A percentile compares a stretch with the other conserved stretches of the same genome.
Evolutionary conservation across 768 basidiomycete species (phyloP).

Genomic region (Daedaleopsis nitida): DNA sequence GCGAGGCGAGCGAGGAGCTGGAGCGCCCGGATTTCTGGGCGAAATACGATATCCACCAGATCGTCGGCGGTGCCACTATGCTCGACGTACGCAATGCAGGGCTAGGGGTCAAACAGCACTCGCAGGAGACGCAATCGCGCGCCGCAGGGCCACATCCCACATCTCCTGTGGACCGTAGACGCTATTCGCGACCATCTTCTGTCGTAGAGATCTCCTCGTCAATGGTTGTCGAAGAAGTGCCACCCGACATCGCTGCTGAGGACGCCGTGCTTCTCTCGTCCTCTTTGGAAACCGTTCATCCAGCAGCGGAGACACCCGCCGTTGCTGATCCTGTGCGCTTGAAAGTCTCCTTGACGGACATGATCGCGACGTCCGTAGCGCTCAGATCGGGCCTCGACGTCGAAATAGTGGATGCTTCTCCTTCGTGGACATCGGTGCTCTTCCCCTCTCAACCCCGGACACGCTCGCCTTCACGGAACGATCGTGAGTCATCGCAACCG

Average conservation of each 20-base stretch:
- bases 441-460: slow-evolving; percentile 35
- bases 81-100: slow-evolving; percentile 62
- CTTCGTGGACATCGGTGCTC: slow-evolving; percentile 54
- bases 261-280: slow-evolving; percentile 3
- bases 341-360: slow-evolving; percentile 67
- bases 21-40: slow-evolving; percentile 68
- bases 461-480: slow-evolving; percentile 28
- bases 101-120: slow-evolving; percentile 43
- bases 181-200: background rate
- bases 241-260: background rate
- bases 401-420: slow-evolving; percentile 52
- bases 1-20: slow-evolving; percentile 65
- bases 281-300: slow-evolving; percentile 15
- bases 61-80: slow-evolving; percentile 70
- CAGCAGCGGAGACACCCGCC: background rate
- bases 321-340: background rate
- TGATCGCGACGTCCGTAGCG: slow-evolving; percentile 71
- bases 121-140: background rate
- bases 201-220: background rate
- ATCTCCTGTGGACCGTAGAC: background rate
- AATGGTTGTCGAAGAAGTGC: background rate
- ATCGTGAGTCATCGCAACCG: slow-evolving; percentile 1
- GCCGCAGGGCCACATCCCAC: background rate
- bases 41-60: slow-evolving; percentile 58
- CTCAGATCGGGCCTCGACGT: slow-evolving; percentile 72